These are phyloP conservation scores for Trypanosoma congolense DNA, from an alignment of 208 protist genomes.

Conservation along the genomic window DNA sequence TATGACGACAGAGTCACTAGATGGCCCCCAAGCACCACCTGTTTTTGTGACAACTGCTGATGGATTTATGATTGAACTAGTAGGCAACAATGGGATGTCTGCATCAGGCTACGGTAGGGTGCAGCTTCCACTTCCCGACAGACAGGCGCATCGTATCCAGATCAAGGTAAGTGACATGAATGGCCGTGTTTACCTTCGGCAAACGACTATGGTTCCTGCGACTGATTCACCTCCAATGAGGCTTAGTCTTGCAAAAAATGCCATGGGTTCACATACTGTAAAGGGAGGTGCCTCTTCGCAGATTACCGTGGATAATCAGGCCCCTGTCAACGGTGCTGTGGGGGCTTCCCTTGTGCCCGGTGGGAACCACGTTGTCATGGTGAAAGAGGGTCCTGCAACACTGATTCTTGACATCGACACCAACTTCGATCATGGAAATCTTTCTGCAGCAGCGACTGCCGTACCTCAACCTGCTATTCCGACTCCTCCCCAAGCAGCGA, in stretches of 20 bases:
- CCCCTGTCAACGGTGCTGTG: slow-evolving; percentile 7
- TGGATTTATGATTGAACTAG: slow-evolving; percentile 52
- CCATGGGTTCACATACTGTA: slow-evolving; percentile 1
- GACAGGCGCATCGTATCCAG: slow-evolving; percentile 39
- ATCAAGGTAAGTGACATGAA: slow-evolving; percentile 34
- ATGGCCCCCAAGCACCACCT: slow-evolving; percentile 7
- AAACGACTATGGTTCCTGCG: slow-evolving; percentile 45
- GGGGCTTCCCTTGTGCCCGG: slow-evolving; percentile 9
- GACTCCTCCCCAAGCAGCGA: neutral
- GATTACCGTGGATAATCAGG: slow-evolving; percentile 9
- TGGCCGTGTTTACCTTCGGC: slow-evolving; percentile 42
- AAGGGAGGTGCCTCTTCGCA: slow-evolving; percentile 2
- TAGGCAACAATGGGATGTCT: slow-evolving; percentile 45
- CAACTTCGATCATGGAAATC: neutral
- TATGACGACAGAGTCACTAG: slow-evolving; percentile 15
- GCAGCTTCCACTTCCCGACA: slow-evolving; percentile 38
- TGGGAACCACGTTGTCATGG: slow-evolving; percentile 29
- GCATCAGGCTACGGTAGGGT: slow-evolving; percentile 35
- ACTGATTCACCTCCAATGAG: slow-evolving; percentile 25
- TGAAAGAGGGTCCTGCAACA: slow-evolving; percentile 25
- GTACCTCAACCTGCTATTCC: neutral
- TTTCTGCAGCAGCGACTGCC: neutral
- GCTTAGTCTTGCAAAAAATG: slow-evolving; percentile 12
- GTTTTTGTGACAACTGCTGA: slow-evolving; percentile 39
- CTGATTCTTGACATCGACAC: slow-evolving; percentile 9